Evolutionary conservation across 495 filamentous ascomycete species (phyloP), one percentile per base, ranked within the genome.

Genomic region (Saxispiralis lemnorum): DNA sequence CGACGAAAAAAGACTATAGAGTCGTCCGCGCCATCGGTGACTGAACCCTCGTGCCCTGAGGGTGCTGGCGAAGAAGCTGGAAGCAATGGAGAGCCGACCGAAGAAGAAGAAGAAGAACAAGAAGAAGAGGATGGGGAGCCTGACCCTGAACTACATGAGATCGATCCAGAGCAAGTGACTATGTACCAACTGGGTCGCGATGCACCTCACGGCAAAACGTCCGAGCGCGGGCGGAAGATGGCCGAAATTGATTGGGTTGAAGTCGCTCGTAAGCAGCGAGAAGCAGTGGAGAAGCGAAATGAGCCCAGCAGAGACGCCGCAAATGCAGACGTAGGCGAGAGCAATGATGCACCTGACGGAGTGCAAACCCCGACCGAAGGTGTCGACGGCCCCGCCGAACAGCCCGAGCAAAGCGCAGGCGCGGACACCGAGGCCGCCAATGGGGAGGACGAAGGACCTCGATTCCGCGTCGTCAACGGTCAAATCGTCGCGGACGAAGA

Each of bases 181-280:
- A 94, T 97, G 83, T 73, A 69, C 11, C 83, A 93, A 32, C 61
- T 97, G 4, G 81, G 76, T 52, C 78, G 71, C 47, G 83, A 93
- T 53, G 57, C 79, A 19, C 69, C 72, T 18, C 81, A 79, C 7
- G 89, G 89, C 33, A 82, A 76, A 58, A 82, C 75, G 45, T 95
- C 86, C 15, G 79, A 78, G 45, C 74, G 79, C 7, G 74, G 78
- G 53, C 63, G 58, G 18, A 67, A 70, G 49, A 58, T 80, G 44
- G 68, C 63, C 13, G 61, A 66, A 39, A 61, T 76, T 41, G 71
- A 79, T 46, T 57, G 65, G 48, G 64, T 54, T 1, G 70, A 71
- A 46, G 60, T 67, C 16, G 63, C 65, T 41, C 59, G 58, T 20
- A 72, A 69, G 42, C 59, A 66, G 39, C 59, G 59, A 43, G 60